Evolutionary conservation across 768 basidiomycete genomes (phyloP).

Genomic region (Pulveroboletus frians): DNA sequence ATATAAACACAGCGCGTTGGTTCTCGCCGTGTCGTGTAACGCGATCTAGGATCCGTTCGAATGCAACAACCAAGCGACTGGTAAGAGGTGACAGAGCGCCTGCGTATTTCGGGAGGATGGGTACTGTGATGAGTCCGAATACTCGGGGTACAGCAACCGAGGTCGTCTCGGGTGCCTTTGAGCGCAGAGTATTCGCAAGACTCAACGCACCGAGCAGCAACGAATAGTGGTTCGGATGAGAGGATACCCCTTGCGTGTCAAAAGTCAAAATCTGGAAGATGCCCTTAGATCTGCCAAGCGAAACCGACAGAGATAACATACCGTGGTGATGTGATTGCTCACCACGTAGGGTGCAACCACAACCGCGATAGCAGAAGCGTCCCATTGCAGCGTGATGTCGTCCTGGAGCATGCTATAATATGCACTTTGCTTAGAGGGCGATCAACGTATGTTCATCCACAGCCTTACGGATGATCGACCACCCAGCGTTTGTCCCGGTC

Average conservation of each 20-base stretch:
- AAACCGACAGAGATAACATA: constrained; percentile 26
- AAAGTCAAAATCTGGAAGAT: constrained; percentile 74
- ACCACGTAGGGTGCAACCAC: constrained; percentile 56
- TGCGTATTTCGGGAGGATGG: constrained; percentile 55
- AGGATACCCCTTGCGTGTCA: constrained; percentile 70
- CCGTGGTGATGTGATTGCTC: constrained; percentile 56
- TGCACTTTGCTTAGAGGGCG: constrained; percentile 6
- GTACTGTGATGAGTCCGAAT: constrained; percentile 58
- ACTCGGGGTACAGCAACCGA: constrained; percentile 35
- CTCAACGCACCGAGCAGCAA: constrained; percentile 52
- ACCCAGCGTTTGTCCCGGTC: constrained; percentile 47
- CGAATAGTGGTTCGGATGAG: constrained; percentile 82
- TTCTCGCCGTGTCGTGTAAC: background rate
- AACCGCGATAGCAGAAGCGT: constrained; percentile 50
- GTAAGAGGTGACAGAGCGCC: constrained; percentile 48
- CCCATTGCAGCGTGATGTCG: constrained; percentile 66
- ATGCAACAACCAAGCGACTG: constrained; percentile 42
- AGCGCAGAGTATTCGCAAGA: constrained; percentile 34
- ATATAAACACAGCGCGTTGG: constrained; percentile 42
- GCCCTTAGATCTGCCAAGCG: background rate
- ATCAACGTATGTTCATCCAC: constrained; percentile 1
- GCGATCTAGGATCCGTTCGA: constrained; percentile 4
- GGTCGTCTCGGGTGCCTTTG: constrained; percentile 26
- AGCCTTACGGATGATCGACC: constrained; percentile 67
- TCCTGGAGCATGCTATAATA: constrained; percentile 63